These are phyloP conservation scores for Endotrypanum monterogeii DNA, from an alignment of 208 protist species.

Conservation along the genomic window DNA sequence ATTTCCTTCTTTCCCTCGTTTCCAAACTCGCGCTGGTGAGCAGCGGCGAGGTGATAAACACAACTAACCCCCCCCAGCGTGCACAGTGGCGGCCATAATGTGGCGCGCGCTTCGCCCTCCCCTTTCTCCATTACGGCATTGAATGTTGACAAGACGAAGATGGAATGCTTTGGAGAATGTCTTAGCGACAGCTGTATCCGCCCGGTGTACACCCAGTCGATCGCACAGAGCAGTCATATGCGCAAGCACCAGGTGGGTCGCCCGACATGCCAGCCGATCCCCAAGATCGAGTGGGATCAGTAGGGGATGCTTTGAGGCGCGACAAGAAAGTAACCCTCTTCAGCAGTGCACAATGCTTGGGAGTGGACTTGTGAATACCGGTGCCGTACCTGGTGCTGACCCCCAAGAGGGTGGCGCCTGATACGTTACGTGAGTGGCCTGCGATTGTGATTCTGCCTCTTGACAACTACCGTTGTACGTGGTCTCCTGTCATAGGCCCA, in stretches of 20 bases:
- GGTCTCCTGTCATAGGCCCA: background rate
- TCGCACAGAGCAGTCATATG: background rate
- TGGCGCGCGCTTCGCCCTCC: background rate
- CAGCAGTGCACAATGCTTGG: background rate
- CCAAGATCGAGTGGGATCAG: background rate
- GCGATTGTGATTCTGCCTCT: background rate
- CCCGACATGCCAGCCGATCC: slow-evolving; percentile 2
- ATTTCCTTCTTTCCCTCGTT: background rate
- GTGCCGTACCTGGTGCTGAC: background rate
- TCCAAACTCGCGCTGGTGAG: background rate
- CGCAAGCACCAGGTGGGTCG: background rate
- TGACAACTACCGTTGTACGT: background rate
- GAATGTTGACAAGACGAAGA: background rate
- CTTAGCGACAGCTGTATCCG: background rate
- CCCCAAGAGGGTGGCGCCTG: background rate
- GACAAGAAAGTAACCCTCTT: background rate
- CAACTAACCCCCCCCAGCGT: slow-evolving; percentile 18
- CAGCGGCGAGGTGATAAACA: background rate
- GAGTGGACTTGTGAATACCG: background rate
- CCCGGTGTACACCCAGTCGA: background rate
- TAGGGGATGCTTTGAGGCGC: background rate
- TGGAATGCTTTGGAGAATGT: background rate
- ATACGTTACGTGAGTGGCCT: background rate
- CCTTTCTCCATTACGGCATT: background rate
- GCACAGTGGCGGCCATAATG: background rate